These are phyloP conservation scores for Gleditsia sinensis DNA, from an alignment of 306 rosid genomes.

Conservation along the genomic window DNA sequence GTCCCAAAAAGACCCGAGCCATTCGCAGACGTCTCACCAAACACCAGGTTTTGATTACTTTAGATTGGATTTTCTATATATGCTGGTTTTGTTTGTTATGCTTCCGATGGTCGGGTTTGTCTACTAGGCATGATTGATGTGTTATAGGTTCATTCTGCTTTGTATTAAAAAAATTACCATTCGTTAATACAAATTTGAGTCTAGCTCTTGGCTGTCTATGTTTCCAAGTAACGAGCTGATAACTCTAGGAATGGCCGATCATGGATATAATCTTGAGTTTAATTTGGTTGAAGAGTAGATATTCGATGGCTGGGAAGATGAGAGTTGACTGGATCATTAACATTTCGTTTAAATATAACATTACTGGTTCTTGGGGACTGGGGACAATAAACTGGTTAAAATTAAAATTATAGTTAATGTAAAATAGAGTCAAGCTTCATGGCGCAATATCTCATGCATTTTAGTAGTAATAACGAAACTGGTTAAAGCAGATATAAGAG, in stretches of 20 bases:
- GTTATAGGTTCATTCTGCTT: neutral
- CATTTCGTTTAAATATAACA: neutral
- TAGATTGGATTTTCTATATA: neutral
- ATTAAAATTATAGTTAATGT: neutral
- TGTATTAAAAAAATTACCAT: neutral
- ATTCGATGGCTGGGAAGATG: neutral
- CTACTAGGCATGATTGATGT: neutral
- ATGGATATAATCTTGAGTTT: neutral
- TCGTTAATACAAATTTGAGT: neutral
- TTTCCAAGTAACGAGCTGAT: neutral
- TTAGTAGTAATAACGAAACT: too few species aligned
- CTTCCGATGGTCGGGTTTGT: neutral
- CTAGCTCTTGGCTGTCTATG: neutral
- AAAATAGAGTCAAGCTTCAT: too few species aligned
- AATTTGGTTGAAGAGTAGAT: neutral
- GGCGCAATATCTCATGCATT: too few species aligned
- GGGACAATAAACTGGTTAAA: neutral
- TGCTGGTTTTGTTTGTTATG: neutral
- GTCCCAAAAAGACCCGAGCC: conserved; percentile 93
- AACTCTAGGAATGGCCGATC: neutral
- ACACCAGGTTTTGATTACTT: conserved; percentile 63
- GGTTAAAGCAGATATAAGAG: too few species aligned
- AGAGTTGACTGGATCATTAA: neutral
- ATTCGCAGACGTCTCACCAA: conserved; percentile 92
- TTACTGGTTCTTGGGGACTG: neutral